Evolutionary conservation across 176 grass and related monocot genomes (phyloP), one percentile per base, ranked within the genome.

Genomic region (Oryza coarctata): DNA sequence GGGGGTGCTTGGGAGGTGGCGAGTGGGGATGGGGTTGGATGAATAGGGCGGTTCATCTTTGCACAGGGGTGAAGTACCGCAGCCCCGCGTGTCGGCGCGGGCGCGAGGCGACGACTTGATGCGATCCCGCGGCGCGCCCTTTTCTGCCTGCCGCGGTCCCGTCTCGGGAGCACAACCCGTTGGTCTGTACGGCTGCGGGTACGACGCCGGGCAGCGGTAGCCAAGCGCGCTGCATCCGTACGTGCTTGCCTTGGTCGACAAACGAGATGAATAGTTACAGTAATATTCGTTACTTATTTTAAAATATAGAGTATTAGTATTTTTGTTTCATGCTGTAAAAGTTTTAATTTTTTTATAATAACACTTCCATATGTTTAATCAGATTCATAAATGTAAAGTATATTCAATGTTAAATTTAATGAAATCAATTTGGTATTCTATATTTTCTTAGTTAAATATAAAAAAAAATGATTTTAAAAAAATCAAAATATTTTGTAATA

Each of bases 11-110:
- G 25, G 70, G 29, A 55, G 28, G 52, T 57, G 15, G 45, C 15
- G 71, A 27, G 71, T 9, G 44, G 50, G 11, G 60, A 20, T 39
- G 76, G 27, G 39, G 8, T 68, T n/a, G 22, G 43, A 77, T 31
- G 69, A 80, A 89, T 85, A 72, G 65, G 73, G 77, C 72, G 71
- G 71, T 43, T 65, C 71, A 33, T 71, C 82, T 81, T 73, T 83
- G 80, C 33, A 26, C 66, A 78, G 74, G 70, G 13, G 28, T 62
- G n/a, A n/a, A 47, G 82, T 80, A 52, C 77, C 63, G 31, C 65
- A 77, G 78, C 87, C 66, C 66, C 88, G 83, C 78, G 78, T 82
- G 77, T 65, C 11, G 52, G 76, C 26, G 39, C 44, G 44, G 9
- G 44, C 14, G 44, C 44, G 44, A 6, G 44, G 44, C 55, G 71